Evolutionary conservation across 208 protist genomes (phyloP), one percentile per base, ranked within the genome.

Genomic region (Leishmania arabica): DNA sequence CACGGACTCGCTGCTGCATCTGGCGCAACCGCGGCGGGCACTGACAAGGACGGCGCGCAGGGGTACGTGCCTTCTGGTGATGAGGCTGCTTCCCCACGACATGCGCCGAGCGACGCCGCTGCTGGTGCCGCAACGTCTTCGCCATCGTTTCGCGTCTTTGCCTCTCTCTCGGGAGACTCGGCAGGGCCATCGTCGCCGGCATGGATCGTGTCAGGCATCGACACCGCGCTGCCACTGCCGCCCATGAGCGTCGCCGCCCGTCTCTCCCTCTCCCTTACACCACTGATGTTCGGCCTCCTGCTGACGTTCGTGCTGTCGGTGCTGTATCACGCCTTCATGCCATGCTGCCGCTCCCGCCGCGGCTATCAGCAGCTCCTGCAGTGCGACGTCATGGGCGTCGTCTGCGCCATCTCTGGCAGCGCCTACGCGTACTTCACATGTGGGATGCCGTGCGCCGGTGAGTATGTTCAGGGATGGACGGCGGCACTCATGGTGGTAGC

Each of bases 271-370:
- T 87, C 83, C 45, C 77, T 87, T 24, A 40, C 15, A 27, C 83
- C 83, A 0, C 40, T 87, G 17, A 8, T 77, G 64, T 66, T 74
- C 37, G 60, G 68, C 13, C 84, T 93, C 56, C 24, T 88, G n/a
- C 31, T 88, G 40, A 91, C 86, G 42, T 96, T 94, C 80, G n/a
- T 88, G 9, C 78, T 92, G 9, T 92, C 88, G 64, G 80, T 84
- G 31, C 60, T 69, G 27, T 94, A 94, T 81, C 92, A 95, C 87
- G 40, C 81, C 42, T 91, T 94, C 69, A 94, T 93, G 87, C 90
- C 90, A 0, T 93, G 89, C 71, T 85, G 84, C 53, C 76, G 78
- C 60, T 85, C 83, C 37, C 60, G 66, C 56, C 58, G 81, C 40
- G 86, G 77, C 19, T 95, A 92, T 42, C 84, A 82, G 83, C 87